Evolutionary conservation across 768 basidiomycete genomes (phyloP).

Genomic region (Suillus variegatus): DNA sequence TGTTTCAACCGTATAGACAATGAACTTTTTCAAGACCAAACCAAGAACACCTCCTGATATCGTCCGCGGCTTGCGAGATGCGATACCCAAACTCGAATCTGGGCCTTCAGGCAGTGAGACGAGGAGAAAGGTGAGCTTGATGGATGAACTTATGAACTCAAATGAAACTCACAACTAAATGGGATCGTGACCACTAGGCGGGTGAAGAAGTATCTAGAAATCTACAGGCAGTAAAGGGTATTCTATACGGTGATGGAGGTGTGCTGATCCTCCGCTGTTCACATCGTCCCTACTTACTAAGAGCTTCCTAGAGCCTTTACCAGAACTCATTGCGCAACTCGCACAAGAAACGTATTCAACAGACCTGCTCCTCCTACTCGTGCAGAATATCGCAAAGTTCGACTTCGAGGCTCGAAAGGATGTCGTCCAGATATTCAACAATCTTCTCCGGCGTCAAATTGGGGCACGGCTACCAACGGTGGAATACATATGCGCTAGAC

Average conservation of each 20-base stretch:
- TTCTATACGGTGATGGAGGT: slow-evolving; percentile 91
- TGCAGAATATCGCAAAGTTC: slow-evolving; percentile 80
- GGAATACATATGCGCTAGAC: slow-evolving; percentile 83
- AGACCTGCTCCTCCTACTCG: slow-evolving; percentile 80
- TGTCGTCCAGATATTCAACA: slow-evolving; percentile 86
- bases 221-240: slow-evolving; percentile 85
- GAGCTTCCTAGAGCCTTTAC: slow-evolving; percentile 63
- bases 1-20: slow-evolving; percentile 27
- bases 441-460: slow-evolving; percentile 87
- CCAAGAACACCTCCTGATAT: slow-evolving; percentile 86
- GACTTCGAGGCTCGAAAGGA: slow-evolving; percentile 94
- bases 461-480: slow-evolving; percentile 95
- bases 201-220: slow-evolving; percentile 89
- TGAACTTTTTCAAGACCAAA: slow-evolving; percentile 98
- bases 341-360: slow-evolving; percentile 95
- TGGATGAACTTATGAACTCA: neutral
- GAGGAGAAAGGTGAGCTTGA: slow-evolving; percentile 68
- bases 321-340: slow-evolving; percentile 90
- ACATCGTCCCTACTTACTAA: slow-evolving; percentile 2
- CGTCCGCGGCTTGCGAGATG: slow-evolving; percentile 78
- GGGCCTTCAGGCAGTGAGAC: slow-evolving; percentile 75
- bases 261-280: slow-evolving; percentile 23
- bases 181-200: slow-evolving; percentile 50
- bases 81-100: slow-evolving; percentile 73
- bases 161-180: neutral